phyloP scores from a whole-genome alignment of 73 alveolate genomes.

The Halteria grandinella region DNA sequence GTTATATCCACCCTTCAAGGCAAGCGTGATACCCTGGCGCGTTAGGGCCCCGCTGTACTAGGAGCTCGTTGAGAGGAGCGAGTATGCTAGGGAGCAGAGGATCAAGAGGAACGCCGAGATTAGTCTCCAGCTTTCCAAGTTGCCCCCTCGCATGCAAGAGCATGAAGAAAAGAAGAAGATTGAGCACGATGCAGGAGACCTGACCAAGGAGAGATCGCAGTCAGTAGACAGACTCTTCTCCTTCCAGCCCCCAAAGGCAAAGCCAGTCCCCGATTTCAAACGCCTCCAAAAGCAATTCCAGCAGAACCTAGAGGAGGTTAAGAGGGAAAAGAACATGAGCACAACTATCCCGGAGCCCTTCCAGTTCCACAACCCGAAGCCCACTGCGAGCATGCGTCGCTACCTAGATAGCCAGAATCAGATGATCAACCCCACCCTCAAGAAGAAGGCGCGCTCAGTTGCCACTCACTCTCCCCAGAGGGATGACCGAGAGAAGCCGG shows the following conservation, averaged over 20 bases:
- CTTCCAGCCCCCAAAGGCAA: conserved; percentile 80
- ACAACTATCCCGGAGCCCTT: conserved; percentile 94
- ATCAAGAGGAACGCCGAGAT: conserved; percentile 90
- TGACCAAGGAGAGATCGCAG: conserved; percentile 65
- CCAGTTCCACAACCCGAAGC: conserved; percentile 88
- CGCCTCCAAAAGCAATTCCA: conserved; percentile 84
- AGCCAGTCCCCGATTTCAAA: conserved; percentile 96
- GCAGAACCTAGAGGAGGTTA: conserved; percentile 78
- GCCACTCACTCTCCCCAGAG: neutral
- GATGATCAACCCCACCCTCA: conserved; percentile 27
- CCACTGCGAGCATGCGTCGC: conserved; percentile 71
- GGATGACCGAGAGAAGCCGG: conserved; percentile 17
- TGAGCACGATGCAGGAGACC: neutral
- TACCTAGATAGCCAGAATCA: conserved; percentile 87
- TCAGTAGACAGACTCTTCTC: conserved; percentile 61
- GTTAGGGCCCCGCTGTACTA: conserved; percentile 78
- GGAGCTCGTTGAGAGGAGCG: conserved; percentile 71
- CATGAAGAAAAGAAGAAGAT: conserved; percentile 83
- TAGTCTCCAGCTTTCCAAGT: conserved; percentile 80
- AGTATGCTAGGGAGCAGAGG: conserved; percentile 85
- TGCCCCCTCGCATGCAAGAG: conserved; percentile 98
- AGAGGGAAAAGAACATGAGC: conserved; percentile 64
- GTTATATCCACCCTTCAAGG: conserved; percentile 47
- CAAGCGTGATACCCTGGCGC: conserved; percentile 84
- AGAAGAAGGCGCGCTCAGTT: neutral